Conservation (phyloP, 2,329 filamentous ascomycete species). For the Alternaria rosae region DNA sequence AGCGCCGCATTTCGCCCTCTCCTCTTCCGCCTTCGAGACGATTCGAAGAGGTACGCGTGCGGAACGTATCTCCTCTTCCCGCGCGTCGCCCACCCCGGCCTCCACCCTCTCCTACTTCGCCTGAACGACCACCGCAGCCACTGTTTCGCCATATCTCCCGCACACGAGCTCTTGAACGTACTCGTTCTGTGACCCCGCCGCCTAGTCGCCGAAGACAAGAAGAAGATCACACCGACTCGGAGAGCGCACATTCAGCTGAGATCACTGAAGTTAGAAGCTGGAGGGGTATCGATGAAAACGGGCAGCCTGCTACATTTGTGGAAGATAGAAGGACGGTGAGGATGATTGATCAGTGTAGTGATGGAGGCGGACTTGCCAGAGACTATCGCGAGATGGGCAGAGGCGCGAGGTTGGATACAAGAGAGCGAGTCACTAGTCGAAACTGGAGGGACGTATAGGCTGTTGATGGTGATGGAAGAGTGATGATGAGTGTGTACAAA, state of each 20-base stretch:
- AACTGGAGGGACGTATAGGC: conserved; percentile 20
- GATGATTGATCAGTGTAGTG: conserved; percentile 21
- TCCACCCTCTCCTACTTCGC: conserved; percentile 11
- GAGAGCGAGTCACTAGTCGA: conserved; percentile 2
- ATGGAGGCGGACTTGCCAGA: conserved; percentile 7
- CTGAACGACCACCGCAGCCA: conserved; percentile 8
- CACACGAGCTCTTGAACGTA: conserved; percentile 7
- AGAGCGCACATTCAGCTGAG: conserved; percentile 27
- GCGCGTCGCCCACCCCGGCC: conserved; percentile 2
- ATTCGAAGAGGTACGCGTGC: conserved; percentile 22
- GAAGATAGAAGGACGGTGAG: conserved; percentile 29
- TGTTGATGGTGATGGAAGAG: background rate
- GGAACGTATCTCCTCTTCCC: conserved; percentile 20
- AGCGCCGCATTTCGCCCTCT: conserved; percentile 24
- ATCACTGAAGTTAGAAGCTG: conserved; percentile 32
- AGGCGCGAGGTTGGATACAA: conserved; percentile 1
- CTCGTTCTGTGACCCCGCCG: conserved; percentile 15
- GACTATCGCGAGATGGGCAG: conserved; percentile 4
- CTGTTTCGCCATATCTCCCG: conserved; percentile 25
- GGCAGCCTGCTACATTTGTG: conserved; percentile 34
- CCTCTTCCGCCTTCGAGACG: conserved; percentile 13
- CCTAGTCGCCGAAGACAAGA: conserved; percentile 13
- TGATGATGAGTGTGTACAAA: background rate
- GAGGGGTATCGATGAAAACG: conserved; percentile 41
- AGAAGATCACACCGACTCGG: conserved; percentile 34